Conservation (phyloP, 805 yeast species). For the Barnettozyma vustinii region DNA sequence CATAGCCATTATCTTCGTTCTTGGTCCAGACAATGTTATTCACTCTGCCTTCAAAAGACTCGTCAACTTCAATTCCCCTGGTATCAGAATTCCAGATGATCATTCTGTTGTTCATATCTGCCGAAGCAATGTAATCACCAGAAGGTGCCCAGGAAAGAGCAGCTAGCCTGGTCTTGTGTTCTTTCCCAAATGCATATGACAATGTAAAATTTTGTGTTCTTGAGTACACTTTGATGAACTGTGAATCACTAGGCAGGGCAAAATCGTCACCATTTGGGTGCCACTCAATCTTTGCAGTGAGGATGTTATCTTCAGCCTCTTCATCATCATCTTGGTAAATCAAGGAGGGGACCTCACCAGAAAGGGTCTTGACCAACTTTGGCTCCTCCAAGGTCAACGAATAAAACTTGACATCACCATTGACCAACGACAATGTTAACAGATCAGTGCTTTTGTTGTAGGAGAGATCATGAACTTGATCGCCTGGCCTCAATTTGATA, state of each 20-base stretch:
- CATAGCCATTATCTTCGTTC: slow-evolving; percentile 18
- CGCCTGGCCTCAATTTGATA: slow-evolving; percentile 36
- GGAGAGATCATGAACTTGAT: slow-evolving; percentile 51
- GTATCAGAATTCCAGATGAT: slow-evolving; percentile 50
- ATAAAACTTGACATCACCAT: slow-evolving; percentile 53
- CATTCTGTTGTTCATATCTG: slow-evolving; percentile 45
- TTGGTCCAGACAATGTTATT: slow-evolving; percentile 33
- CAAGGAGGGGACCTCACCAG: slow-evolving; percentile 33
- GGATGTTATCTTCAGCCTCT: slow-evolving; percentile 32
- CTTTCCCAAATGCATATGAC: slow-evolving; percentile 20
- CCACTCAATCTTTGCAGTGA: slow-evolving; percentile 62
- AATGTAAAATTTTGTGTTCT: slow-evolving; percentile 12
- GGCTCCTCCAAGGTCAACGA: slow-evolving; percentile 50
- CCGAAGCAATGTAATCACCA: slow-evolving; percentile 55
- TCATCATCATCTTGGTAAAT: slow-evolving; percentile 38
- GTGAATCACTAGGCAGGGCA: slow-evolving; percentile 55
- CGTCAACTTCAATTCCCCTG: slow-evolving; percentile 29
- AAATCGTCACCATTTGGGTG: slow-evolving; percentile 61
- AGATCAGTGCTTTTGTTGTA: slow-evolving; percentile 54
- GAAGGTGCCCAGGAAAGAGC: slow-evolving; percentile 53
- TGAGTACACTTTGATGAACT: slow-evolving; percentile 40
- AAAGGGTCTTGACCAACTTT: slow-evolving; percentile 40
- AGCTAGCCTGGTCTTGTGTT: slow-evolving; percentile 23
- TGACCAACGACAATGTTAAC: slow-evolving; percentile 51
- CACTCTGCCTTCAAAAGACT: slow-evolving; percentile 24